A percentile compares a stretch with the other conserved stretches of the same genome.
These are phyloP conservation scores for Pichia sp. DNA, from an alignment of 1,139 yeast genomes.

Conservation along the genomic window DNA sequence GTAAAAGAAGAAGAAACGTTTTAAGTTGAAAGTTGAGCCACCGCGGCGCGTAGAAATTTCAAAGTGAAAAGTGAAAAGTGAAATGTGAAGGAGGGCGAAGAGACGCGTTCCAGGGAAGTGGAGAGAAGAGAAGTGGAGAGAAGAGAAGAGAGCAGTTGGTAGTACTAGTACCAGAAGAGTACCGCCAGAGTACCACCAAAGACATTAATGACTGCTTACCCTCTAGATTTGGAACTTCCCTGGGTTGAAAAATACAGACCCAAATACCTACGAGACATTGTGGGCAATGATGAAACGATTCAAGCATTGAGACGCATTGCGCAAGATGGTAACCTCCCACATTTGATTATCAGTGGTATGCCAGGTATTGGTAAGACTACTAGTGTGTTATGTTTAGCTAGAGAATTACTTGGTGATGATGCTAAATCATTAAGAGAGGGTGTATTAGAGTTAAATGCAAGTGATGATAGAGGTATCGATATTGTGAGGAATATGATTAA, in stretches of 20 bases:
- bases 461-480: constrained; percentile 95
- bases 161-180: too few species aligned
- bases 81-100: constrained; percentile 57
- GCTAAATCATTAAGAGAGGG: constrained; percentile 53
- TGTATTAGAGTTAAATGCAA: constrained; percentile 87
- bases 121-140: constrained; percentile 47
- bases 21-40: constrained; percentile 79
- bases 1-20: constrained; percentile 82
- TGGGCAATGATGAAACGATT: constrained; percentile 88
- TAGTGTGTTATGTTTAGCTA: constrained; percentile 83
- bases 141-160: too few species aligned
- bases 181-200: too few species aligned
- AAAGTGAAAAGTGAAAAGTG: too few species aligned
- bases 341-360: constrained; percentile 84
- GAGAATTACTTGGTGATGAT: constrained; percentile 68
- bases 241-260: constrained; percentile 96
- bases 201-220: constrained; percentile 15
- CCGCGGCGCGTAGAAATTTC: too few species aligned
- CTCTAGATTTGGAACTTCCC: constrained; percentile 26
- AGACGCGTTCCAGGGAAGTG: constrained; percentile 35
- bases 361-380: constrained; percentile 99
- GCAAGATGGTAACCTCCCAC: constrained; percentile 93
- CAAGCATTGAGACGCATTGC: constrained; percentile 81
- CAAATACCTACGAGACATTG: constrained; percentile 66
- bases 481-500: constrained; percentile 90